A percentile compares a stretch with the other conserved stretches of the same genome.
These are phyloP conservation scores for Talaromyces funiculosus DNA, from an alignment of 2,329 filamentous ascomycete genomes.

Conservation along the genomic window DNA sequence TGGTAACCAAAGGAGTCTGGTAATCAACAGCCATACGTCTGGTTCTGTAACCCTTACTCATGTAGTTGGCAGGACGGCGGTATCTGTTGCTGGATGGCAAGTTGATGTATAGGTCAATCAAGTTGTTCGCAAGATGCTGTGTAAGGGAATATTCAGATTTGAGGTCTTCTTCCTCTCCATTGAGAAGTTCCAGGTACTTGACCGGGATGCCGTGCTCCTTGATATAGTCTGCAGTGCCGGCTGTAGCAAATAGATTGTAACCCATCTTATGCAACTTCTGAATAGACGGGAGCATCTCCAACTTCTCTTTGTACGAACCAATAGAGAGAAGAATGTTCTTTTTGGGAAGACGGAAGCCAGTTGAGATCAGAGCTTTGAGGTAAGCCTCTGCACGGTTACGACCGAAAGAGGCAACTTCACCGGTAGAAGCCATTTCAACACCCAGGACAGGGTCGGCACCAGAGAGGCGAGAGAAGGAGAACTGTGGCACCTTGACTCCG, in stretches of 20 bases:
- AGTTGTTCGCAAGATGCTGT: slow-evolving; percentile 93
- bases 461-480: slow-evolving; percentile 95
- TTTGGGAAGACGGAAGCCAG: slow-evolving; percentile 92
- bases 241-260: slow-evolving; percentile 92
- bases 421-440: slow-evolving; percentile 98
- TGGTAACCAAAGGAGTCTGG: slow-evolving; percentile 93
- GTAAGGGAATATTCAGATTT: slow-evolving; percentile 96
- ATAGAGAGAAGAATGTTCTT: slow-evolving; percentile 94
- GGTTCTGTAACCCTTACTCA: slow-evolving; percentile 95
- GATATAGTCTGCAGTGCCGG: slow-evolving; percentile 93
- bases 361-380: slow-evolving; percentile 90
- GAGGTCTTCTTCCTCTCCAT: slow-evolving; percentile 71
- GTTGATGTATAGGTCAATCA: slow-evolving; percentile 98
- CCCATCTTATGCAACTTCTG: slow-evolving; percentile 83
- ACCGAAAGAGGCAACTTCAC: slow-evolving; percentile 95
- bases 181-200: slow-evolving; percentile 86
- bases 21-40: slow-evolving; percentile 97
- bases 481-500: slow-evolving; percentile 96
- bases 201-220: slow-evolving; percentile 87
- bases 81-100: slow-evolving; percentile 98
- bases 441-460: slow-evolving; percentile 93
- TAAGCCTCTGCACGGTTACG: slow-evolving; percentile 96
- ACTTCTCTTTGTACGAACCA: slow-evolving; percentile 95
- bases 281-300: slow-evolving; percentile 92
- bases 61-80: slow-evolving; percentile 92